A percentile compares a stretch with the other conserved stretches of the same genome.
Evolutionary conservation across 306 rosid genomes (phyloP).

Genomic region (Alnus glutinosa): DNA sequence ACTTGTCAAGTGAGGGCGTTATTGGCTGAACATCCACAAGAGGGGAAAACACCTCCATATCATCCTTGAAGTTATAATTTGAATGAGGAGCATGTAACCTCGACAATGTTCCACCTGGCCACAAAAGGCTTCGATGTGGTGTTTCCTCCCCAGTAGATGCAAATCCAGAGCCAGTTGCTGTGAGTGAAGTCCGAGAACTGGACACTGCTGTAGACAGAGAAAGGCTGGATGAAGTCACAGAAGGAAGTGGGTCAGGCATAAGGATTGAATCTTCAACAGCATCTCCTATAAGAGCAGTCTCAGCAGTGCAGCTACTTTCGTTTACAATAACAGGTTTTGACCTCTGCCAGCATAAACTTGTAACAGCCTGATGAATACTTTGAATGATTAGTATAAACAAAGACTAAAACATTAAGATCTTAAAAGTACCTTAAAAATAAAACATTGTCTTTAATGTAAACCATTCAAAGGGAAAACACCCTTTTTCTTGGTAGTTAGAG

Average conservation of each 20-base stretch:
- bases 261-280: slow-evolving; percentile 91
- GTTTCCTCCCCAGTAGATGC: slow-evolving; percentile 72
- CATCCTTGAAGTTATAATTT: slow-evolving; percentile 88
- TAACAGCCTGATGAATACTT: slow-evolving; percentile 74
- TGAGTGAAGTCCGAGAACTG: slow-evolving; percentile 59
- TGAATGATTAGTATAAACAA: slow-evolving; percentile 28
- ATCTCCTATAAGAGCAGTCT: slow-evolving; percentile 87
- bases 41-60: slow-evolving; percentile 99
- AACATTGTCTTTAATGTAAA: slow-evolving; percentile 11
- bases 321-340: slow-evolving; percentile 86
- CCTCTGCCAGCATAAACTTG: slow-evolving; percentile 98
- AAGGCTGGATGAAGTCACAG: slow-evolving; percentile 64
- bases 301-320: slow-evolving; percentile 73
- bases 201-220: slow-evolving; percentile 57
- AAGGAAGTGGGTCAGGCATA: slow-evolving; percentile 98
- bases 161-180: slow-evolving; percentile 51
- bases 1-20: slow-evolving; percentile 68
- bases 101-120: slow-evolving; percentile 76
- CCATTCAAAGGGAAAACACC: neutral
- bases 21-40: slow-evolving; percentile 96
- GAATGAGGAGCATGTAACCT: slow-evolving; percentile 83
- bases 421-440: neutral
- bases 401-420: slow-evolving; percentile 17
- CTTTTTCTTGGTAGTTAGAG: neutral
- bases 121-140: slow-evolving; percentile 67